Percentiles rank a stretch among this genome's conserved stretches.
These are phyloP conservation scores for Eutrema salsugineum DNA, from an alignment of 441 rosid genomes.

Conservation along the genomic window DNA sequence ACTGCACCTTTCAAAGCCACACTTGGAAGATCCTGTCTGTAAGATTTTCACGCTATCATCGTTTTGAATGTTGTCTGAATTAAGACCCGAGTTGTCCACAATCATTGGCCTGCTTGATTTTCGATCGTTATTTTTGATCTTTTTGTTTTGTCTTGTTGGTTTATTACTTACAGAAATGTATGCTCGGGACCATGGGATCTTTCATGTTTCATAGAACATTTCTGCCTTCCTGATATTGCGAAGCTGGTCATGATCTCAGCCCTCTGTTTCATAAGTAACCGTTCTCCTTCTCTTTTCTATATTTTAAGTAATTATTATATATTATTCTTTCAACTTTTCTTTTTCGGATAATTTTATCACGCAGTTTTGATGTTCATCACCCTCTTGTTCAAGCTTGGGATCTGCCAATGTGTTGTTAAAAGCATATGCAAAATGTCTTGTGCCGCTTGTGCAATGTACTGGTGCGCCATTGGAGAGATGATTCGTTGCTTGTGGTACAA, in stretches of 20 bases:
- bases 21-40: conserved; percentile 62
- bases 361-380: conserved; percentile 72
- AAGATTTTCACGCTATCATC: conserved; percentile 7
- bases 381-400: conserved; percentile 65
- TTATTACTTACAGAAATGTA: conserved; percentile 42
- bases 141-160: no score
- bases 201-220: conserved; percentile 68
- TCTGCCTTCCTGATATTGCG: conserved; percentile 60
- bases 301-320: background rate
- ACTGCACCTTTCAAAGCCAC: conserved; percentile 62
- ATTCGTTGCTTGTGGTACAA: conserved; percentile 56
- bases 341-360: background rate
- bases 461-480: conserved; percentile 44
- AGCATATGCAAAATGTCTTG: conserved; percentile 75
- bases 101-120: background rate
- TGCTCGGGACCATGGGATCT: conserved; percentile 77
- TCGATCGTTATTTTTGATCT: background rate
- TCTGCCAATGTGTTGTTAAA: conserved; percentile 65
- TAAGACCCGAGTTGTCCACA: background rate
- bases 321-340: background rate
- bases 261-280: conserved; percentile 64
- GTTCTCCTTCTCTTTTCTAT: background rate
- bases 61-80: background rate
- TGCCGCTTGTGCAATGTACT: conserved; percentile 57
- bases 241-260: conserved; percentile 55